Evolutionary conservation across 78 protist genomes (phyloP), one percentile per base, ranked within the genome.

Genomic region (Speleostelium caveatum): DNA sequence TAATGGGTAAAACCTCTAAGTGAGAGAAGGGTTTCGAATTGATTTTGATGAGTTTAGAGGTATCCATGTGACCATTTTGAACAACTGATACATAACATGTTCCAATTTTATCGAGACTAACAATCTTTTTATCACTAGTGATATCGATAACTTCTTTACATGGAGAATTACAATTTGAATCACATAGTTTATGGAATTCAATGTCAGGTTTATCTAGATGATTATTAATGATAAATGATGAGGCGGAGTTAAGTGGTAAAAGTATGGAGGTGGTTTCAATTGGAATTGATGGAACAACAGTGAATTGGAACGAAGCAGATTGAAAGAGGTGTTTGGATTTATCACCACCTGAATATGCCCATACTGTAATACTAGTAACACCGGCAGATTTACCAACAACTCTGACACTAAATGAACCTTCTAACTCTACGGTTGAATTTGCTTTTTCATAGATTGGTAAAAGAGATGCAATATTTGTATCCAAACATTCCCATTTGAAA

Each of bases 401-500:
- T 38, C 91, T 61, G 26, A 83, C 73, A 60, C 66, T 58, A 45
- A 83, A 83, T 7, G 80, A 69, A 69, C 80, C 91, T 33, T 83
- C 91, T 2, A 33, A 38, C 16, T 83, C 91, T 12, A 83, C 74
- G 24, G 91, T 69, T 21, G 79, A 69, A 36, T 83, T 83, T n/a
- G 73, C 71, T 17, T 42, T 5, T 68, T 79, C 55, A 71, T 83
- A 83, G 67, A 83, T 71, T 41, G 91, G 79, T 7, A 24, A 22
- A 6, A 83, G 56, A 3, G 68, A 30, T 6, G 68, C 80, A 56
- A 83, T 60, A 32, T 65, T 66, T 16, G 56, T 58, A 33, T 83
- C 91, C 4, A 83, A 49, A 60, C 79, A 69, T 24, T 83, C 91
- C 91, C 91, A 83, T 22, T 42, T 69, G n/a, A 83, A 83, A 59